Percentiles rank a stretch among this genome's conserved stretches.
These are phyloP conservation scores for Leptographium wingfieldii DNA, from an alignment of 2,329 filamentous ascomycete genomes.

Conservation along the genomic window DNA sequence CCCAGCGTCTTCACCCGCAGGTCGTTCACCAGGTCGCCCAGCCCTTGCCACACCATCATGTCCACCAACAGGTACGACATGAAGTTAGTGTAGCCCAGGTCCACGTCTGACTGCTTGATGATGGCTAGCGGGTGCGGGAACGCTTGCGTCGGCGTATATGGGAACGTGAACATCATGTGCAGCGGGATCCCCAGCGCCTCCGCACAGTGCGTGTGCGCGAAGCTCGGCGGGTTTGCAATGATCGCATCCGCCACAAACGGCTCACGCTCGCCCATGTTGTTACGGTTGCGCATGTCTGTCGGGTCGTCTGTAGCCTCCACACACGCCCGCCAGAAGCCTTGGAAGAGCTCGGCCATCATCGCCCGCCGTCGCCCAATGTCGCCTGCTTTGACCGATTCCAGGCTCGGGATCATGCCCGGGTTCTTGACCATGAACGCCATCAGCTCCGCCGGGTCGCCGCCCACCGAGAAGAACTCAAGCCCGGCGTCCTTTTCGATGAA, in stretches of 20 bases:
- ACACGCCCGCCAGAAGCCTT: constrained; percentile 71
- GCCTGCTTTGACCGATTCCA: constrained; percentile 60
- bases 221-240: constrained; percentile 70
- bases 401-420: constrained; percentile 60
- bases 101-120: constrained; percentile 60
- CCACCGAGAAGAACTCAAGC: constrained; percentile 69
- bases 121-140: constrained; percentile 71
- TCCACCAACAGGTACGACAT: constrained; percentile 72
- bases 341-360: constrained; percentile 70
- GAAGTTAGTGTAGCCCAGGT: constrained; percentile 63
- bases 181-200: constrained; percentile 66
- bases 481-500: constrained; percentile 62
- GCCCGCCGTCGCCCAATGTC: constrained; percentile 56
- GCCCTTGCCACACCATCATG: constrained; percentile 83
- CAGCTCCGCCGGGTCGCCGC: constrained; percentile 65
- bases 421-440: constrained; percentile 90
- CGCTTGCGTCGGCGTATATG: constrained; percentile 60
- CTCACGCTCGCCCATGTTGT: constrained; percentile 49
- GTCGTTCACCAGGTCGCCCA: constrained; percentile 66
- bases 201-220: constrained; percentile 68
- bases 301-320: constrained; percentile 61
- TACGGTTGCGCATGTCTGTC: constrained; percentile 44
- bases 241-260: constrained; percentile 66
- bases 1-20: constrained; percentile 58
- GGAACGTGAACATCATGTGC: constrained; percentile 83